Evolutionary conservation across 495 filamentous ascomycete genomes (phyloP).

Genomic region (Neurospora sp.): DNA sequence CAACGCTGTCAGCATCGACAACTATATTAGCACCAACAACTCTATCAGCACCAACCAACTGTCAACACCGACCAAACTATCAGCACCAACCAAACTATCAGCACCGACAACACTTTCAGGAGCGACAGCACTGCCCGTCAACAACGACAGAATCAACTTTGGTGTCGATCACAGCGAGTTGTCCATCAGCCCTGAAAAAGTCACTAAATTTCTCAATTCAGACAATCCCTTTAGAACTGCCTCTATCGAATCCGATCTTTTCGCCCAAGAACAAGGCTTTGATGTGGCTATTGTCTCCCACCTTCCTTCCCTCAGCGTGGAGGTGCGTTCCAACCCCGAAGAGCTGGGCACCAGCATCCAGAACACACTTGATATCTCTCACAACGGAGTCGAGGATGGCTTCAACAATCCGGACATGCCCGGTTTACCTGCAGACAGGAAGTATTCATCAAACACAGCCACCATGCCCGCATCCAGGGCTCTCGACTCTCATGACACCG

Average conservation of each 20-base stretch:
- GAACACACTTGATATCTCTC: not conserved
- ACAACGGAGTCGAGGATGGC: not conserved
- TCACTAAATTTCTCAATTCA: not conserved
- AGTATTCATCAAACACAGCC: not conserved
- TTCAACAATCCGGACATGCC: not conserved
- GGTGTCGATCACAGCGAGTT: not conserved
- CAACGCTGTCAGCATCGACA: too few relatives aligned
- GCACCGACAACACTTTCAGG: not conserved
- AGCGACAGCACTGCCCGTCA: too few relatives aligned
- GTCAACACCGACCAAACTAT: too few relatives aligned
- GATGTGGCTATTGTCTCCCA: not conserved
- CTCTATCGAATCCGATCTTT: not conserved
- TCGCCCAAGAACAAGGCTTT: not conserved
- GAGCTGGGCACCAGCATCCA: not conserved
- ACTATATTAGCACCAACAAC: too few relatives aligned
- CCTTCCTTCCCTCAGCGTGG: not conserved
- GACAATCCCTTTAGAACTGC: not conserved
- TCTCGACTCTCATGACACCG: not conserved
- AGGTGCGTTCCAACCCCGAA: not conserved
- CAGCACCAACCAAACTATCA: too few relatives aligned
- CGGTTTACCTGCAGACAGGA: not conserved
- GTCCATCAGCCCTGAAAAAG: not conserved
- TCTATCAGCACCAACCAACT: too few relatives aligned
- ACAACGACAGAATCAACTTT: not conserved
- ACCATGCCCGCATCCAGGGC: not conserved